phyloP scores from a whole-genome alignment of 495 filamentous ascomycete species.

The Xylaria intraflava region DNA sequence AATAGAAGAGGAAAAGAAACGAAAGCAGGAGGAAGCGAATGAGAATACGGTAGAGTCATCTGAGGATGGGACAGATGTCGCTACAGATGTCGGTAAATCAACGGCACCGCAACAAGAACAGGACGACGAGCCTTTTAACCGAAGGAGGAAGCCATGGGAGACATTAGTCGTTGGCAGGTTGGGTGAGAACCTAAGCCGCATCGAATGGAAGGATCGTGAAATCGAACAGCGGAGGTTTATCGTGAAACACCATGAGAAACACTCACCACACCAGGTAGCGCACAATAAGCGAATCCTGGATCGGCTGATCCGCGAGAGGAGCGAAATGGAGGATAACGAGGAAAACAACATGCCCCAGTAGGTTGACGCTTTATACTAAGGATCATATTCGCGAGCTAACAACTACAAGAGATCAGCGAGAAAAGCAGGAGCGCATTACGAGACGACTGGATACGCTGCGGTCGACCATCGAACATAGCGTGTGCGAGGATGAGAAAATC shows the following conservation, averaged over 20 bases:
- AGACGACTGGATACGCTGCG: constrained; percentile 27
- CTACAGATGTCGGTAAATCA: neutral
- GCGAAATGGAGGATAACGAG: constrained; percentile 31
- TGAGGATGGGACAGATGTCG: neutral
- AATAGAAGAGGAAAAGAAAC: neutral
- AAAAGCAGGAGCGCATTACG: constrained; percentile 23
- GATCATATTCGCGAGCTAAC: constrained; percentile 7
- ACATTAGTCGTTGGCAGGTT: constrained; percentile 21
- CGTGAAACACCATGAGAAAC: constrained; percentile 22
- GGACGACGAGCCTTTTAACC: neutral
- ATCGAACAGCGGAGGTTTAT: constrained; percentile 31
- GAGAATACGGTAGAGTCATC: neutral
- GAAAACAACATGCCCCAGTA: constrained; percentile 36
- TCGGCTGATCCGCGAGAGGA: constrained; percentile 25
- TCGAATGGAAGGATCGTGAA: constrained; percentile 34
- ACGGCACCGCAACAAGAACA: neutral
- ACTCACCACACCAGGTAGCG: constrained; percentile 21
- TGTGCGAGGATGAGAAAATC: constrained; percentile 32
- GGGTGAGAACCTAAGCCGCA: constrained; percentile 34
- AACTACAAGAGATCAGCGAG: constrained; percentile 14
- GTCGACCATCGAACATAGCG: constrained; percentile 24
- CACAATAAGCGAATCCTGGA: constrained; percentile 26
- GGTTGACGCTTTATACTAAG: constrained; percentile 10
- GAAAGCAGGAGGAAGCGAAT: neutral
- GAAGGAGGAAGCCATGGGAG: constrained; percentile 23